These are phyloP conservation scores for Didymella exigua DNA, from an alignment of 2,329 filamentous ascomycete species.

Conservation along the genomic window DNA sequence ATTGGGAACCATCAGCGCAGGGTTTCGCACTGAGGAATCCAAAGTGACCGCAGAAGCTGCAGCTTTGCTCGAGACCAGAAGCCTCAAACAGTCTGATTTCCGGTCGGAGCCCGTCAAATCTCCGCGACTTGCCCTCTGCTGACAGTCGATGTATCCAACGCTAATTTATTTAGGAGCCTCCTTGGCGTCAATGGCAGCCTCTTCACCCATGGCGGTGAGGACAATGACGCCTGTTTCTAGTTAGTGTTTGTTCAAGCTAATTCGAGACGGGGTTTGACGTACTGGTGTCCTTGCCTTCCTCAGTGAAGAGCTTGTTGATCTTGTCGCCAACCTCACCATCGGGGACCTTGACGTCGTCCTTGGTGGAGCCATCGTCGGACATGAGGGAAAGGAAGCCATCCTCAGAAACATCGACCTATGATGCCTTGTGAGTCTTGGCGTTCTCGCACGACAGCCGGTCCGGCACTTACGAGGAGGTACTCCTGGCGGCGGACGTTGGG, in stretches of 20 bases:
- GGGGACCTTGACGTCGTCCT: slow-evolving; percentile 94
- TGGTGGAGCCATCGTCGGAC: slow-evolving; percentile 81
- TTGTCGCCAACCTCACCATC: slow-evolving; percentile 87
- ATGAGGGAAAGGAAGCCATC: slow-evolving; percentile 96
- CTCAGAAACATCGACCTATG: slow-evolving; percentile 86
- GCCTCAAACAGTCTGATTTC: slow-evolving; percentile 29
- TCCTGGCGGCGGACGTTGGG: slow-evolving; percentile 90
- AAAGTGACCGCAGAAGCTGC: slow-evolving; percentile 36
- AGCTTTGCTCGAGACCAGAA: slow-evolving; percentile 31
- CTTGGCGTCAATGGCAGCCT: slow-evolving; percentile 91
- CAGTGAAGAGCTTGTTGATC: slow-evolving; percentile 78
- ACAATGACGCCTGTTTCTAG: slow-evolving; percentile 77
- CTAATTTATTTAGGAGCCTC: slow-evolving; percentile 69
- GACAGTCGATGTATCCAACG: slow-evolving; percentile 35
- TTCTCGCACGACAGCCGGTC: neutral
- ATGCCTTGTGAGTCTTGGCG: slow-evolving; percentile 24
- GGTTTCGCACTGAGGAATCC: slow-evolving; percentile 39
- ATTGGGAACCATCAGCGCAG: slow-evolving; percentile 41
- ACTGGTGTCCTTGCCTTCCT: slow-evolving; percentile 93
- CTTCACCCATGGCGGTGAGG: slow-evolving; percentile 95
- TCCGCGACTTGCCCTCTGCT: slow-evolving; percentile 35
- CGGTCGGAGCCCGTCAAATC: slow-evolving; percentile 32
- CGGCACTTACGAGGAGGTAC: slow-evolving; percentile 86
- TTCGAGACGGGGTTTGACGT: slow-evolving; percentile 54
- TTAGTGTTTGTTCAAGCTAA: slow-evolving; percentile 21